phyloP scores from a whole-genome alignment of 805 yeast genomes.

The Ogataea pignaliae region DNA sequence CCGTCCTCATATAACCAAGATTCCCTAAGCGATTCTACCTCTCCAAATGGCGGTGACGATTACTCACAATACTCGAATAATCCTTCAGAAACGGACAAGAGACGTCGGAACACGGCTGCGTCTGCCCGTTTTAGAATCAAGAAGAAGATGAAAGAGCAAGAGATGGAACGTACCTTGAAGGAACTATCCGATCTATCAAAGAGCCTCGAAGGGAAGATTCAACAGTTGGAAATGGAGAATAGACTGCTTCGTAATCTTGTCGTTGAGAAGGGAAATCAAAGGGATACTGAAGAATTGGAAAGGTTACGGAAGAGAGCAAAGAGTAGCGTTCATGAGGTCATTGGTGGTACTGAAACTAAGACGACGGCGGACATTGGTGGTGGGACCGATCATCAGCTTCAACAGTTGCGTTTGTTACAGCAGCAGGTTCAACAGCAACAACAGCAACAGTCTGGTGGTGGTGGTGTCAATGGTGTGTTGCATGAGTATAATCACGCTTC shows the following conservation, averaged over 20 bases:
- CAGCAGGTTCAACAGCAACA: too few relatives aligned
- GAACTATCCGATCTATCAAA: conserved; percentile 67
- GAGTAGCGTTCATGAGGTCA: conserved; percentile 17
- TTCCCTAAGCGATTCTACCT: not conserved
- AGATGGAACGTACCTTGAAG: conserved; percentile 72
- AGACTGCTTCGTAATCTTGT: conserved; percentile 77
- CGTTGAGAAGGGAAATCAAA: conserved; percentile 66
- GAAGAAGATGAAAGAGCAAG: conserved; percentile 89
- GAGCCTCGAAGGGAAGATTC: conserved; percentile 65
- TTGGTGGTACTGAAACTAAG: too few relatives aligned
- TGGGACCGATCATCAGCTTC: too few relatives aligned
- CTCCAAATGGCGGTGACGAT: not conserved
- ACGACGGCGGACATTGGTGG: too few relatives aligned
- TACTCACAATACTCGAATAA: conserved; percentile 3
- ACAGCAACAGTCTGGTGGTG: not conserved
- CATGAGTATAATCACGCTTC: too few relatives aligned
- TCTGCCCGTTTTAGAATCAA: conserved; percentile 89
- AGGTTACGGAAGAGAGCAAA: conserved; percentile 44
- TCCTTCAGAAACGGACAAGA: conserved; percentile 54
- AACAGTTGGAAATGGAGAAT: conserved; percentile 91
- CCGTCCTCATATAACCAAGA: not conserved
- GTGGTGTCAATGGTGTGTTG: not conserved
- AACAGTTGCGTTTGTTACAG: too few relatives aligned
- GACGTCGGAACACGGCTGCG: conserved; percentile 89
- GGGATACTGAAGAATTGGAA: conserved; percentile 51